phyloP scores from a whole-genome alignment of 495 filamentous ascomycete genomes.

The Penicillium bovifimosum region DNA sequence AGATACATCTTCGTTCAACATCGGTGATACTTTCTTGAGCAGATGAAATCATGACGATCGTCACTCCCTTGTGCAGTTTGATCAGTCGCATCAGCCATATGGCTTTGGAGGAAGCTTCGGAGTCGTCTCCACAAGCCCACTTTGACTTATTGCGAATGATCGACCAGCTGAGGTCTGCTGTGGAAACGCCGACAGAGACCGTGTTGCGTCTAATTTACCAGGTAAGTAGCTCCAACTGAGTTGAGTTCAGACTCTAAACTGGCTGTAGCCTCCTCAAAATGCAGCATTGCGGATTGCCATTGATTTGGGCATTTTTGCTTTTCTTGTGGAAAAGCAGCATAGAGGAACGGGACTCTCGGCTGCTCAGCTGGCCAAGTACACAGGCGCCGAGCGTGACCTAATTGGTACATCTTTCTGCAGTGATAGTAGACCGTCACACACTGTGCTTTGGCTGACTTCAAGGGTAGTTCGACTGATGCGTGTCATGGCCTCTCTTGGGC shows the following conservation, averaged over 20 bases:
- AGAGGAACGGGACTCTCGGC: constrained; percentile 23
- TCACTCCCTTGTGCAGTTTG: constrained; percentile 18
- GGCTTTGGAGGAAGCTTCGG: constrained; percentile 15
- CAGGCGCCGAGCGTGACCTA: constrained; percentile 26
- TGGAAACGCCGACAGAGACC: constrained; percentile 36
- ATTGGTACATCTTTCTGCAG: constrained; percentile 22
- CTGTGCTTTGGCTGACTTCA: neutral
- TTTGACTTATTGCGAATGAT: constrained; percentile 29
- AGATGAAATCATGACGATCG: constrained; percentile 16
- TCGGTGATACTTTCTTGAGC: neutral
- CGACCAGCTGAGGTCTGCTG: constrained; percentile 25
- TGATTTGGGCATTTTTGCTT: constrained; percentile 30
- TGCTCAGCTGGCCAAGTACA: constrained; percentile 20
- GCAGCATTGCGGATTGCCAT: constrained; percentile 33
- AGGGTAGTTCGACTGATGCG: constrained; percentile 37
- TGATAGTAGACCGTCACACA: neutral
- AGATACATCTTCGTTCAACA: neutral
- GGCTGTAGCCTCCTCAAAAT: constrained; percentile 37
- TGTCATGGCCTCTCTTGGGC: constrained; percentile 30
- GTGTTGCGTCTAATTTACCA: constrained; percentile 36
- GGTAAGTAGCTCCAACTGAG: constrained; percentile 11
- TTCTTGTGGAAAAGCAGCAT: constrained; percentile 22
- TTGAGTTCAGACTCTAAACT: neutral
- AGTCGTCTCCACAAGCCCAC: constrained; percentile 22
- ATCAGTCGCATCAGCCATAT: constrained; percentile 23